These are phyloP conservation scores for Ceraceosorus guamensis DNA, from an alignment of 1,284 basidiomycete genomes.

Conservation along the genomic window DNA sequence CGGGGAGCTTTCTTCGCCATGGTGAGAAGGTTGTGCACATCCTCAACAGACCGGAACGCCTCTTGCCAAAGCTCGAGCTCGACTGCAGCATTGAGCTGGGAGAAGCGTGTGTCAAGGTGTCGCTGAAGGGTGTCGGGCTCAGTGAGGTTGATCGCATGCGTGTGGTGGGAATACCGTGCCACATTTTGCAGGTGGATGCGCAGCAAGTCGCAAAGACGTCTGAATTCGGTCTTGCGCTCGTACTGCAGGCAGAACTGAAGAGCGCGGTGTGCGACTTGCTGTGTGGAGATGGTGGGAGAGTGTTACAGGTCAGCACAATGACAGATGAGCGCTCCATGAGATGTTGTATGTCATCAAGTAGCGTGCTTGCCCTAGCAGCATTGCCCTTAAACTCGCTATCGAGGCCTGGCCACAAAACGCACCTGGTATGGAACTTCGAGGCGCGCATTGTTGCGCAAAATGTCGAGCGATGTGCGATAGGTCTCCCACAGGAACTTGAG, in stretches of 20 bases:
- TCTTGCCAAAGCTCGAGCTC: constrained; percentile 99
- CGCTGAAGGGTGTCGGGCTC: constrained; percentile 94
- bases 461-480: constrained; percentile 91
- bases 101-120: constrained; percentile 95
- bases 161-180: constrained; percentile 89
- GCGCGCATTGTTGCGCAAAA: constrained; percentile 91
- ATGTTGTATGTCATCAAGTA: too few relatives aligned
- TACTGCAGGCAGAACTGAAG: constrained; percentile 94
- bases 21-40: constrained; percentile 90
- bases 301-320: too few relatives aligned
- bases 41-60: constrained; percentile 95
- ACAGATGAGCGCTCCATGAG: too few relatives aligned
- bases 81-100: constrained; percentile 94
- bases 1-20: constrained; percentile 81
- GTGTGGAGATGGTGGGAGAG: constrained; percentile 3
- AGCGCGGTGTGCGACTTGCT: constrained; percentile 93
- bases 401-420: constrained; percentile 25
- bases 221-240: constrained; percentile 92
- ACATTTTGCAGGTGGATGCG: constrained; percentile 91
- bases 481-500: constrained; percentile 98
- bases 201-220: constrained; percentile 90
- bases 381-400: too few relatives aligned
- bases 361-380: too few relatives aligned
- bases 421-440: constrained; percentile 93
- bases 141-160: constrained; percentile 93